Evolutionary conservation across 768 basidiomycete genomes (phyloP).

Genomic region (Russula ochroleuca): DNA sequence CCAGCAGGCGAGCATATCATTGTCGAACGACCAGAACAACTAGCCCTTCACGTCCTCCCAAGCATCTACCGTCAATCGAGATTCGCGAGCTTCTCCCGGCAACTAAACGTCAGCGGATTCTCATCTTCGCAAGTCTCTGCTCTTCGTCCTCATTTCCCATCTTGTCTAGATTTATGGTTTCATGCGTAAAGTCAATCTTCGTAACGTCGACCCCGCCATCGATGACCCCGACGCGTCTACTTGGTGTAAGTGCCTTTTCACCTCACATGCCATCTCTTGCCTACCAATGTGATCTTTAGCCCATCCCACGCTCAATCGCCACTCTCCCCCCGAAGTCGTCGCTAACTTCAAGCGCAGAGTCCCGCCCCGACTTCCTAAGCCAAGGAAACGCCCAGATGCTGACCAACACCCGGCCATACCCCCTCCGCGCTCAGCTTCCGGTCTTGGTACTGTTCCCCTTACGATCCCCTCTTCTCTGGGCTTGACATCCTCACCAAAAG

Average conservation of each 20-base stretch:
- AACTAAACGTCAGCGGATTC: constrained; percentile 69
- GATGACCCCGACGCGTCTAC: constrained; percentile 95
- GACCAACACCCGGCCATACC: constrained; percentile 67
- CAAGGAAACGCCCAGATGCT: constrained; percentile 65
- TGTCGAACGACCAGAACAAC: constrained; percentile 89
- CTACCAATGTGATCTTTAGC: constrained; percentile 43
- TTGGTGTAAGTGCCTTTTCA: constrained; percentile 65
- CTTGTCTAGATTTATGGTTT: constrained; percentile 85
- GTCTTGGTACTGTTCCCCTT: constrained; percentile 63
- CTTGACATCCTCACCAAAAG: constrained; percentile 43
- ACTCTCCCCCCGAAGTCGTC: constrained; percentile 85
- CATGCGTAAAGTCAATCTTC: constrained; percentile 96
- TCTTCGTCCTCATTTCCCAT: constrained; percentile 28
- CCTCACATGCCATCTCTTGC: constrained; percentile 19
- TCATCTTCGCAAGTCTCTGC: constrained; percentile 23
- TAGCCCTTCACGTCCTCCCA: constrained; percentile 90
- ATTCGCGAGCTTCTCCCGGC: constrained; percentile 95
- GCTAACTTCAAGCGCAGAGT: constrained; percentile 95
- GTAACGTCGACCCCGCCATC: constrained; percentile 91
- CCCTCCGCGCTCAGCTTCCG: constrained; percentile 71
- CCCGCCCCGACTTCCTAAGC: constrained; percentile 86
- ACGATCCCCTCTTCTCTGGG: constrained; percentile 50
- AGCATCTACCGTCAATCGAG: constrained; percentile 93
- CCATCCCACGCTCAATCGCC: constrained; percentile 86
- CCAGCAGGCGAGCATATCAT: constrained; percentile 92